Percentiles rank a stretch among this genome's conserved stretches.
Evolutionary conservation across 495 filamentous ascomycete genomes (phyloP).

Genomic region (Hyaloscypha hepaticicola): DNA sequence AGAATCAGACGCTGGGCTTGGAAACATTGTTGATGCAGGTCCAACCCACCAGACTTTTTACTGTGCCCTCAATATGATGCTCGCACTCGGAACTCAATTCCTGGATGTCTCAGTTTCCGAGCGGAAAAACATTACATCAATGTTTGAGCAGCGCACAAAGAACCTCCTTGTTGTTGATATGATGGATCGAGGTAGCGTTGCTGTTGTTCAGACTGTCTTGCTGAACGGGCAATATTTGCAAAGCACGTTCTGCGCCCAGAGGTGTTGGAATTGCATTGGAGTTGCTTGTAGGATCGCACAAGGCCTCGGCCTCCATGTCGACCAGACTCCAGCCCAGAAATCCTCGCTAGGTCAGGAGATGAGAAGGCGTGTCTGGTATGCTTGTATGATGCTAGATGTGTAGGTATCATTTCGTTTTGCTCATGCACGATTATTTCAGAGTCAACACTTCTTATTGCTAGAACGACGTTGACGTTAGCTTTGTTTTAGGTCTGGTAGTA

Average conservation of each 20-base stretch:
- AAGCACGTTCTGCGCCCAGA: constrained; percentile 44
- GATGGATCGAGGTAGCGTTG: constrained; percentile 43
- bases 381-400: constrained; percentile 50
- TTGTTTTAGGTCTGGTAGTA: constrained; percentile 43
- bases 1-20: background rate
- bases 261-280: constrained; percentile 52
- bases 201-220: constrained; percentile 47
- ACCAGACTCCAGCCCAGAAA: constrained; percentile 27
- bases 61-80: constrained; percentile 45
- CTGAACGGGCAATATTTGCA: constrained; percentile 46
- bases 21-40: constrained; percentile 38
- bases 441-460: background rate
- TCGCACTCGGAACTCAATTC: constrained; percentile 47
- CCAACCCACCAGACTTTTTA: constrained; percentile 36
- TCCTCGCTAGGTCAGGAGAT: constrained; percentile 42
- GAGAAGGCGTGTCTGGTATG: constrained; percentile 48
- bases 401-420: constrained; percentile 27
- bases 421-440: too few relatives aligned
- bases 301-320: constrained; percentile 48
- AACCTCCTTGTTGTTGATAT: constrained; percentile 45
- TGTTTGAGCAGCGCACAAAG: constrained; percentile 47
- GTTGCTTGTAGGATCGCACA: constrained; percentile 47
- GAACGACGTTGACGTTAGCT: too few relatives aligned
- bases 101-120: constrained; percentile 40
- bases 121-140: constrained; percentile 38